phyloP scores from a whole-genome alignment of 352 stramenopile genomes.

The Globisporangium splendens region DNA sequence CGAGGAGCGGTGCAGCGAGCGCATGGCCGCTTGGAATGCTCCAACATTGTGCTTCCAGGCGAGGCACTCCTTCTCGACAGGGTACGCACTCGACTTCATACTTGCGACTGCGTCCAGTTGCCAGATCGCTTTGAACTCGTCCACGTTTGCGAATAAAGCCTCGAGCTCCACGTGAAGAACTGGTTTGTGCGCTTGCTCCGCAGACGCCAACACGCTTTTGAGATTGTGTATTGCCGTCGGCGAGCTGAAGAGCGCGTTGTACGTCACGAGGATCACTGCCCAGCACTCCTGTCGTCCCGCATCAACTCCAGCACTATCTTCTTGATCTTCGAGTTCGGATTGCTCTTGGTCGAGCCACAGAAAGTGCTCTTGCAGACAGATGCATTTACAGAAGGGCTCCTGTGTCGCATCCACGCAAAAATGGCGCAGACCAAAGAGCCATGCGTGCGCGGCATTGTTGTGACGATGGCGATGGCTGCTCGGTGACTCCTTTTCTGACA shows the following conservation, averaged over 20 bases:
- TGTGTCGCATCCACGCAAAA: constrained; percentile 21
- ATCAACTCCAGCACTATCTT: no score
- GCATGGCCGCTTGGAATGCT: constrained; percentile 10
- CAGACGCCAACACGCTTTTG: constrained; percentile 13
- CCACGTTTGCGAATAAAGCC: constrained; percentile 14
- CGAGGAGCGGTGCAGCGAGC: not conserved
- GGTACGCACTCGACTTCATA: not conserved
- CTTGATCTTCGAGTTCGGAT: not conserved
- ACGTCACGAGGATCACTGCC: constrained; percentile 26
- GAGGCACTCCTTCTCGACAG: constrained; percentile 23
- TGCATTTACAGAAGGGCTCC: constrained; percentile 18
- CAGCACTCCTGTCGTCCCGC: constrained; percentile 8
- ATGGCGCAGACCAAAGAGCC: constrained; percentile 26
- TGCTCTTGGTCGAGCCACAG: constrained; percentile 26
- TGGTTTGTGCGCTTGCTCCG: constrained; percentile 12
- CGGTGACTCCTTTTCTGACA: constrained; percentile 7
- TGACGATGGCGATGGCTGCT: not conserved
- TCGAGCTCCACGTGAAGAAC: constrained; percentile 34
- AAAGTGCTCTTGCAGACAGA: constrained; percentile 26
- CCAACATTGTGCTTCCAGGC: constrained; percentile 18
- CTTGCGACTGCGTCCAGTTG: not conserved
- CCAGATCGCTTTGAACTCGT: constrained; percentile 17
- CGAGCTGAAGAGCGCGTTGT: constrained; percentile 32
- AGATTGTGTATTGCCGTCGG: constrained; percentile 18
- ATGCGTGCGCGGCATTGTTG: constrained; percentile 16